These are phyloP conservation scores for Candida ficus DNA, from an alignment of 805 yeast genomes.

Conservation along the genomic window DNA sequence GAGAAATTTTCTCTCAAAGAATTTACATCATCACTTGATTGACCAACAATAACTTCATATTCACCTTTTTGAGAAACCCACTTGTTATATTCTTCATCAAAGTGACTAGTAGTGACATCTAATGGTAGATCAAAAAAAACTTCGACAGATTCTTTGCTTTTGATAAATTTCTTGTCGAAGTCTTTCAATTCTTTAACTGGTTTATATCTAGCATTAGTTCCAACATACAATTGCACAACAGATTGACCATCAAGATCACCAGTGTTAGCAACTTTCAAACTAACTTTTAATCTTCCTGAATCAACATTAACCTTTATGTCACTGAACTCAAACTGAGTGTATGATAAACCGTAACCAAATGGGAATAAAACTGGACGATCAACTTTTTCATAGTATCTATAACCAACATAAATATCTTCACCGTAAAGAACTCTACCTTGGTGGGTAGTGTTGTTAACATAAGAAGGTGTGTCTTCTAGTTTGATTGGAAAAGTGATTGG, in stretches of 20 bases:
- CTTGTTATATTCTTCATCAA: no score
- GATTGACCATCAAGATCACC: constrained; percentile 48
- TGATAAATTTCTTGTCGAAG: no score
- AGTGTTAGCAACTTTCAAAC: constrained; percentile 40
- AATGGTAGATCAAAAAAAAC: no score
- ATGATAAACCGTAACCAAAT: constrained; percentile 61
- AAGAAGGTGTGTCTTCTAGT: constrained; percentile 52
- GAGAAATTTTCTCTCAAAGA: no score
- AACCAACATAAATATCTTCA: constrained; percentile 63
- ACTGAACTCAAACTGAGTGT: constrained; percentile 41
- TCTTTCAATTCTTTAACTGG: constrained; percentile 59
- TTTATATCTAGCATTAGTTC: constrained; percentile 35
- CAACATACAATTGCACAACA: constrained; percentile 49
- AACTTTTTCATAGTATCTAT: constrained; percentile 52
- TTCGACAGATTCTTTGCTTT: no score
- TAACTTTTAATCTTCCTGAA: constrained; percentile 23
- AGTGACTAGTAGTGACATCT: no score
- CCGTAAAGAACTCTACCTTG: constrained; percentile 54
- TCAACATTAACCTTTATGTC: constrained; percentile 30
- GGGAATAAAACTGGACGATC: constrained; percentile 47
- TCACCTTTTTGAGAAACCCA: no score
- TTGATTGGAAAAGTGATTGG: constrained; percentile 50
- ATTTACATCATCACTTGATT: no score
- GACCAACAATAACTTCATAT: no score
- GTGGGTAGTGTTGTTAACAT: constrained; percentile 43